Base-by-base conservation (phyloP, 345 rosid genomes). In the Balakata baccata region DNA sequence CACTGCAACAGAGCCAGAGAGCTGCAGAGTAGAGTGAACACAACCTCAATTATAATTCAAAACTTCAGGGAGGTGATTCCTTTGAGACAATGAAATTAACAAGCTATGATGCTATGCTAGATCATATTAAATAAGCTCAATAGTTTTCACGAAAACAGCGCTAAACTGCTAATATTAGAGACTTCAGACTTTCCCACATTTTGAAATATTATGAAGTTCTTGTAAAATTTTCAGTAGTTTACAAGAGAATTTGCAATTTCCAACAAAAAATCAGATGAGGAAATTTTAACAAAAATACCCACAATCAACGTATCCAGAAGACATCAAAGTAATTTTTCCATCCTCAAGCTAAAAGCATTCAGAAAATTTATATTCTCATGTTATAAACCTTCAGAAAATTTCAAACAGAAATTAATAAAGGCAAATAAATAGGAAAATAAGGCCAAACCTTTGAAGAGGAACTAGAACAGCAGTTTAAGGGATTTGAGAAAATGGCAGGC, bases 381-480 rank as follows among this genome's bases (percentile, higher is more conserved):
- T 43, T 43, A 43, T 43, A 43, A 43, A 9, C 47, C 7, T 43
- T 10, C 47, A 43, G 9, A 43, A 43, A 43, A 43, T 5, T 43
- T 5, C 47, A 5, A 43, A 6, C 47, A 43, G 47, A 43, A 43
- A 43, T 1, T 43, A 43, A 10, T 43, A 5, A 43, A 1, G 10
- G 47, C 5, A 43, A 4, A 52, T 20, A 34, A 63, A 51, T 22
- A 64, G 58, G 49, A 43, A 43, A 72, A 0, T 14, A 70, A 71
- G 20, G 74, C 50, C 71, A 50, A 79, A 92, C 92, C 95, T 90
- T 81, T n/a, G 84, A 75, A 68, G 98, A 81, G 75, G 91, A 86
- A 78, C 18, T 81, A 37, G 92, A 86, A 79, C 98, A 96, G 75
- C 94, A 74, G 39, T 81, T 87, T 69, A 83, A 77, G 14, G 99